phyloP scores from a whole-genome alignment of 768 basidiomycete species.

The Leccinum barrowsii region DNA sequence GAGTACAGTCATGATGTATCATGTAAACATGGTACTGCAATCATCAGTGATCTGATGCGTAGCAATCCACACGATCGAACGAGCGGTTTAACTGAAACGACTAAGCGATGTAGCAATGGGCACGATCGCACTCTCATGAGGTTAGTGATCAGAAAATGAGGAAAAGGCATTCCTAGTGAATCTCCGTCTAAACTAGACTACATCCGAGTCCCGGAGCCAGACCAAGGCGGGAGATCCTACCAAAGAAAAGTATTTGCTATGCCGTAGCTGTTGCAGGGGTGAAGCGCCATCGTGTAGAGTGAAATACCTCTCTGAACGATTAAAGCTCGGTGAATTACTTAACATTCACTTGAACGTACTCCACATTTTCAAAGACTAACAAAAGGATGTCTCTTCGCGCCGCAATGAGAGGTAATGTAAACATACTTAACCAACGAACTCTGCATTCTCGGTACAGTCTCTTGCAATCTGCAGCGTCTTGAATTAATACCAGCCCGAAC shows the following conservation, averaged over 20 bases:
- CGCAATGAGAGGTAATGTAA: constrained; percentile 2
- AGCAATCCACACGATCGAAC: background rate
- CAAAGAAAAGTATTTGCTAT: background rate
- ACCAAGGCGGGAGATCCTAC: background rate
- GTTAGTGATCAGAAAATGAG: background rate
- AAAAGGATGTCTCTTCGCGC: constrained; percentile 11
- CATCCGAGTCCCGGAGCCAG: background rate
- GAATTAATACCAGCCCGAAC: constrained; percentile 5
- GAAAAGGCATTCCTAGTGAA: constrained; percentile 13
- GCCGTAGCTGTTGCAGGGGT: background rate
- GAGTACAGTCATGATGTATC: too few relatives aligned
- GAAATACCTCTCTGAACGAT: constrained; percentile 1
- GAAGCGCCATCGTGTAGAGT: background rate
- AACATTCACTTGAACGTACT: constrained; percentile 14
- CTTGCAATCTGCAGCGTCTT: constrained; percentile 49
- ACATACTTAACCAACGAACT: constrained; percentile 44
- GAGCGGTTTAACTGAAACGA: background rate
- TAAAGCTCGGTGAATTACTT: constrained; percentile 6
- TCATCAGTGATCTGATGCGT: background rate
- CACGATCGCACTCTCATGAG: background rate
- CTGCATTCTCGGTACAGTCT: constrained; percentile 57
- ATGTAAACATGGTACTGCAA: background rate
- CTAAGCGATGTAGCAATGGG: background rate
- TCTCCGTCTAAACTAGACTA: constrained; percentile 15
- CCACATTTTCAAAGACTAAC: constrained; percentile 16